Evolutionary conservation across 2,329 filamentous ascomycete species (phyloP).

Genomic region (Pleomassaria siparia): DNA sequence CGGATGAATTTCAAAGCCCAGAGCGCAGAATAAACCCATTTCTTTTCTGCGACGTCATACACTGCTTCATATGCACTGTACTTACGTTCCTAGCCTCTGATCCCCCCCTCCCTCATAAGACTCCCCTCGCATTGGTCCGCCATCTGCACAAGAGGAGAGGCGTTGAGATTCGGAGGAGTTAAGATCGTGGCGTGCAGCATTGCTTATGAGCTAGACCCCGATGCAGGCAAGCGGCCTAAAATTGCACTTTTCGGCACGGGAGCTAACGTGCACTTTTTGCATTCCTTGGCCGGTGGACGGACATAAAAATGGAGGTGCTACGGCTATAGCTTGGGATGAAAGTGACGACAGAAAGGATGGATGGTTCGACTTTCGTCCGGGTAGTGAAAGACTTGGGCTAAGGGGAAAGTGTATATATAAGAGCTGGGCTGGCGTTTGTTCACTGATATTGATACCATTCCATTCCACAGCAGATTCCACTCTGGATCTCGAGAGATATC

Average conservation of each 20-base stretch:
- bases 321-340: neutral
- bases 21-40: neutral
- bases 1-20: neutral
- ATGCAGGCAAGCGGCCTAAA: neutral
- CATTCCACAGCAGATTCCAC: neutral
- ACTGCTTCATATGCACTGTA: slow-evolving; percentile 5
- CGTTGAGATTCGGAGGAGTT: neutral
- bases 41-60: neutral
- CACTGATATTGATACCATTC: neutral
- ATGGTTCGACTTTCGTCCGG: neutral
- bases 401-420: neutral
- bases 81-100: slow-evolving; percentile 2
- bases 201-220: slow-evolving; percentile 7
- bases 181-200: slow-evolving; percentile 2
- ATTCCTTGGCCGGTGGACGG: neutral
- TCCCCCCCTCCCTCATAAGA: too few species aligned
- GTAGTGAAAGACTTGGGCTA: neutral
- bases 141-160: too few species aligned
- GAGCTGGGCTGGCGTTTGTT: neutral
- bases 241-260: neutral
- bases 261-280: neutral
- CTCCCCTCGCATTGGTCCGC: neutral
- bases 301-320: neutral
- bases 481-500: neutral
- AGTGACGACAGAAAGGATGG: neutral